Evolutionary conservation across 163 green algal species (phyloP), one percentile per base, ranked within the genome.

Genomic region (Chlorella variabilis): DNA sequence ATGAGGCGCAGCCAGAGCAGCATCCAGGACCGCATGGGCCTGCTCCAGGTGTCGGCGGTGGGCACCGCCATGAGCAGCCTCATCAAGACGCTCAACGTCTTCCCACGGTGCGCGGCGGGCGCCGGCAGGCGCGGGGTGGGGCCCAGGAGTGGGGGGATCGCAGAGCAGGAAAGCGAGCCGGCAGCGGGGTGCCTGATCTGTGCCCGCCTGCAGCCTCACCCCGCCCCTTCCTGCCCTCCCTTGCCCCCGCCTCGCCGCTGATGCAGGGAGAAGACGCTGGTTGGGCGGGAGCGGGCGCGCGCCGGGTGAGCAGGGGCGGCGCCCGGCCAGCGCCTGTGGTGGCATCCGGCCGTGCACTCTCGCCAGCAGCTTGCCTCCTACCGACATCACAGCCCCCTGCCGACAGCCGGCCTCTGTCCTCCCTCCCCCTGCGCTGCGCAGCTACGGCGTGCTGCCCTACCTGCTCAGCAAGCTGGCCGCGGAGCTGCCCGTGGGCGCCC

Each of bases 51-150:
- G 27, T 87, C 86, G 2, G 92, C 94, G 62, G 94, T 98, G 83
- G 98, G 98, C 86, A 94, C 93, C 1, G 95, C 95, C 38, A 98
- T 98, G 96, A 88, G 88, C 7, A 89, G 84, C 4, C 85, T 99
- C 36, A 91, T 97, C 49, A 99, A 99, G 89, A 98, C 95, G 23
- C 85, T 98, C 69, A 97, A 91, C 56, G 89, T 94, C 9, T 98
- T 93, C 92, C 93, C 90, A 34, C 20, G 48, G 70, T 77, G 45
- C 0, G 70, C 1, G 2, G 27, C 38, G 59, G n/a, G 59, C 3
- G 21, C 25, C 25, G 4, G 45, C 11, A 54, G 45, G 45, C 15
- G 45, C 11, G 45, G 45, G 11, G 45, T 54, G 45, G 11, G 45
- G 45, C 15, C 15, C 11, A 23, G 45, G 45, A n/a, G n/a, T n/a